Evolutionary conservation across 768 basidiomycete genomes (phyloP).

Genomic region (Lactifluus volemus): DNA sequence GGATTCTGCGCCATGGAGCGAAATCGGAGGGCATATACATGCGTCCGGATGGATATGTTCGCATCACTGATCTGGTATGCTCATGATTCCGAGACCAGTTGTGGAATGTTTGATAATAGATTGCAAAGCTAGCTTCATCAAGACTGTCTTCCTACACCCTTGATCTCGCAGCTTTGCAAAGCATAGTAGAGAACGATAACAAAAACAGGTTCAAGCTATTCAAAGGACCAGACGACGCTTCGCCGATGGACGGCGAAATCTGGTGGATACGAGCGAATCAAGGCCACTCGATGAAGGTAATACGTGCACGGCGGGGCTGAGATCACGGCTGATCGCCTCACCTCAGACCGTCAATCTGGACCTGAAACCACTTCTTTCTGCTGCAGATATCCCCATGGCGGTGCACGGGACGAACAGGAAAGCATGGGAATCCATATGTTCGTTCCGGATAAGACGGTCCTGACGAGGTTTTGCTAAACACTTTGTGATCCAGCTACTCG

Average conservation of each 20-base stretch:
- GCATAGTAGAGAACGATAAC: constrained; percentile 56
- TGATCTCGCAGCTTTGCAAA: constrained; percentile 44
- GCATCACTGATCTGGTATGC: constrained; percentile 75
- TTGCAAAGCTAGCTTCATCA: constrained; percentile 54
- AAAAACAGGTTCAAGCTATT: constrained; percentile 60
- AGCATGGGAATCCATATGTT: constrained; percentile 72
- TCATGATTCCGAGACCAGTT: neutral
- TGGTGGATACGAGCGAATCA: constrained; percentile 92
- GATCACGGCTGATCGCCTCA: neutral
- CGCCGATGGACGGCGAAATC: constrained; percentile 28
- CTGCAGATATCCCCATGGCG: constrained; percentile 63
- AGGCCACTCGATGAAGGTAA: constrained; percentile 77
- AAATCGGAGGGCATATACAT: constrained; percentile 64
- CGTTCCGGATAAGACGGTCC: neutral
- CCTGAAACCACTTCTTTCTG: constrained; percentile 45
- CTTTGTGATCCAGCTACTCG: constrained; percentile 39
- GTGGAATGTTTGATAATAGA: neutral
- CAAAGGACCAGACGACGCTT: constrained; percentile 33
- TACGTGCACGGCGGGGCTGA: neutral
- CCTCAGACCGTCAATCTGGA: constrained; percentile 61
- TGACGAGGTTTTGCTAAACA: neutral
- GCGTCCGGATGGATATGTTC: constrained; percentile 79
- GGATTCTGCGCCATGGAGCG: constrained; percentile 88
- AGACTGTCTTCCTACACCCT: constrained; percentile 45
- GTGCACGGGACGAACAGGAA: constrained; percentile 70